phyloP scores from a whole-genome alignment of 768 basidiomycete genomes.

The Hericium erinaceus region DNA sequence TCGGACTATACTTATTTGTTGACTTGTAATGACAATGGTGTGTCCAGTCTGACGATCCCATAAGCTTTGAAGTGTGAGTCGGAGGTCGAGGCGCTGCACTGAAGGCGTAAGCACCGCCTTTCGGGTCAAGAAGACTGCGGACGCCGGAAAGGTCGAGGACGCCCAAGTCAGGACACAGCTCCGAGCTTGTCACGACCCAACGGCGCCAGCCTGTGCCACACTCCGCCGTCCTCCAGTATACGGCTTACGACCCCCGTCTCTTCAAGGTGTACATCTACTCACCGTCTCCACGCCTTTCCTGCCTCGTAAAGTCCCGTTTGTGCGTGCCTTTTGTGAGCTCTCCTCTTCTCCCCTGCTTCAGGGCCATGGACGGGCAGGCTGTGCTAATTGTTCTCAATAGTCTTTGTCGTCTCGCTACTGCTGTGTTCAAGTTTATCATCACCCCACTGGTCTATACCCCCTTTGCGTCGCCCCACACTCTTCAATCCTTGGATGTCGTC shows the following conservation, averaged over 20 bases:
- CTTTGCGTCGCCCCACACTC: background rate
- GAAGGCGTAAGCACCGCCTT: no score
- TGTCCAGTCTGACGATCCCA: background rate
- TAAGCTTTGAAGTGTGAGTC: no score
- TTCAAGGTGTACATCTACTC: no score
- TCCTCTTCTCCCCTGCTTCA: background rate
- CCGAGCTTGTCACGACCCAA: no score
- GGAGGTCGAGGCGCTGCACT: no score
- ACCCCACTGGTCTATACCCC: background rate
- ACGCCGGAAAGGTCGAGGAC: no score
- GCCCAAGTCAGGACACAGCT: no score
- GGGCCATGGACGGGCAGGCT: background rate
- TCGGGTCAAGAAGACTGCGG: no score
- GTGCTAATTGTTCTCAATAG: background rate
- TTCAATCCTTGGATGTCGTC: constrained; percentile 8
- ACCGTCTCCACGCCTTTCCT: no score
- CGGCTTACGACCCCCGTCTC: no score
- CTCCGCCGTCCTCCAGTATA: no score
- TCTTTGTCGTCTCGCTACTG: background rate
- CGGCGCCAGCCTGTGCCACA: no score
- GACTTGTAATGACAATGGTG: background rate
- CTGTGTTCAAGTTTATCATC: background rate
- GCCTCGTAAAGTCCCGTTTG: background rate
- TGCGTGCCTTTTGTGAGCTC: background rate
- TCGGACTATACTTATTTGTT: background rate